Percentiles rank a stretch among this genome's conserved stretches.
Conservation (phyloP, 306 rosid species). For the Gastrolobium bilobum region DNA sequence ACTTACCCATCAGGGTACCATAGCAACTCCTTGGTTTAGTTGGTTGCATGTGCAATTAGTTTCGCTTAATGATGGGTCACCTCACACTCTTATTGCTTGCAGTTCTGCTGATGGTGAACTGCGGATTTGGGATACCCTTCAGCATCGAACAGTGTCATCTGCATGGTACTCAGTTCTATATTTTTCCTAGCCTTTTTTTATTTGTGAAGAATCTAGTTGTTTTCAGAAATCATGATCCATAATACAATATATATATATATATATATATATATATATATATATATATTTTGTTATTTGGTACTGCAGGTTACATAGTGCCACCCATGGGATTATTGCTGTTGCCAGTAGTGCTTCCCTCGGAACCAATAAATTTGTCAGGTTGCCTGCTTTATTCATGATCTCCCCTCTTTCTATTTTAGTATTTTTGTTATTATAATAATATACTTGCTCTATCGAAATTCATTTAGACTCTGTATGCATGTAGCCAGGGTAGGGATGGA, state of each 20-base stretch:
- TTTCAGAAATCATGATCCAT: slow-evolving; percentile 4
- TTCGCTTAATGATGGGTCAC: neutral
- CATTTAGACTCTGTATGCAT: slow-evolving; percentile 42
- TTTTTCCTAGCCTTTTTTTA: neutral
- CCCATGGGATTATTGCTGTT: slow-evolving; percentile 81
- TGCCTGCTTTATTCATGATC: slow-evolving; percentile 36
- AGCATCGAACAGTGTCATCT: slow-evolving; percentile 81
- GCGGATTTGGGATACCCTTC: slow-evolving; percentile 85
- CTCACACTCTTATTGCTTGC: slow-evolving; percentile 36
- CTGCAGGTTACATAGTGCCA: slow-evolving; percentile 86
- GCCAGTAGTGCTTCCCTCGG: slow-evolving; percentile 72
- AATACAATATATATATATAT: neutral
- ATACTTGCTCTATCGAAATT: slow-evolving; percentile 22
- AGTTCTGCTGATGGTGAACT: slow-evolving; percentile 93
- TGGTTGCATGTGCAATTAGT: slow-evolving; percentile 20
- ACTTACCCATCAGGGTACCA: neutral
- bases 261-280: too few species aligned
- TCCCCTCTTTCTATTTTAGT: neutral
- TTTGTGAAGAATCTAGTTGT: neutral
- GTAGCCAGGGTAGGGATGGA: slow-evolving; percentile 99
- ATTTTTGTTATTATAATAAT: neutral
- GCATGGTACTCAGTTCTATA: slow-evolving; percentile 62
- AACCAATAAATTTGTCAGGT: slow-evolving; percentile 79
- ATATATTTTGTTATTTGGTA: neutral
- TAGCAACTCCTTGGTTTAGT: slow-evolving; percentile 1